phyloP scores from a whole-genome alignment of 441 rosid species.

The Sinapis alba region DNA sequence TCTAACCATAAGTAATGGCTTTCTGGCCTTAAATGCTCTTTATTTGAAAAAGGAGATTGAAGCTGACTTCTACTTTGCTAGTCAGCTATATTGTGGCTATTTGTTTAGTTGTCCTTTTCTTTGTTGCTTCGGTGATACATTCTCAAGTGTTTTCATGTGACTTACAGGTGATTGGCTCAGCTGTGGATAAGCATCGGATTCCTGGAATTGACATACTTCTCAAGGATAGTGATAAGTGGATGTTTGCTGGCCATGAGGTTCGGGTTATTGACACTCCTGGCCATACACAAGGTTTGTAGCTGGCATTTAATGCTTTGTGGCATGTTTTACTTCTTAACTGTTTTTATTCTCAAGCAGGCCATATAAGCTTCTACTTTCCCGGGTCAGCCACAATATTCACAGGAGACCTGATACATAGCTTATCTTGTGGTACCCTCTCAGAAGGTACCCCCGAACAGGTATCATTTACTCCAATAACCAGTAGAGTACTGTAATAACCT shows the following conservation, averaged over 20 bases:
- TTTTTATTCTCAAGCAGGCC: constrained; percentile 60
- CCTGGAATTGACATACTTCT: constrained; percentile 92
- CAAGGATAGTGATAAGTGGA: constrained; percentile 93
- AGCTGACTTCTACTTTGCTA: background rate
- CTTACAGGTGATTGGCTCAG: constrained; percentile 88
- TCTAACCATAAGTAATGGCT: background rate
- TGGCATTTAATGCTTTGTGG: background rate
- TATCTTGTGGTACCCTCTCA: constrained; percentile 94
- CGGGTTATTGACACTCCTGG: constrained; percentile 89
- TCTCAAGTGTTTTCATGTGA: constrained; percentile 1
- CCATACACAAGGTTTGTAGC: constrained; percentile 77
- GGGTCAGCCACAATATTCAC: constrained; percentile 86
- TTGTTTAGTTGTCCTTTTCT: background rate
- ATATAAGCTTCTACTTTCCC: constrained; percentile 93
- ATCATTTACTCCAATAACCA: constrained; percentile 7
- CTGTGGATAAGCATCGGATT: constrained; percentile 70
- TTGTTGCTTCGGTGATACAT: background rate
- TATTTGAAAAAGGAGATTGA: no score
- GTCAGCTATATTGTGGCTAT: background rate
- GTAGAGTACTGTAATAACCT: background rate
- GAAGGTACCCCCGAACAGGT: constrained; percentile 99
- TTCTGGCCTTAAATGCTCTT: background rate
- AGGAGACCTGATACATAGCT: constrained; percentile 95
- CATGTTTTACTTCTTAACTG: constrained; percentile 8
- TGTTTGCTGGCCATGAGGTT: constrained; percentile 98